Conservation (phyloP, 768 basidiomycete genomes). For the Mycena pura region DNA sequence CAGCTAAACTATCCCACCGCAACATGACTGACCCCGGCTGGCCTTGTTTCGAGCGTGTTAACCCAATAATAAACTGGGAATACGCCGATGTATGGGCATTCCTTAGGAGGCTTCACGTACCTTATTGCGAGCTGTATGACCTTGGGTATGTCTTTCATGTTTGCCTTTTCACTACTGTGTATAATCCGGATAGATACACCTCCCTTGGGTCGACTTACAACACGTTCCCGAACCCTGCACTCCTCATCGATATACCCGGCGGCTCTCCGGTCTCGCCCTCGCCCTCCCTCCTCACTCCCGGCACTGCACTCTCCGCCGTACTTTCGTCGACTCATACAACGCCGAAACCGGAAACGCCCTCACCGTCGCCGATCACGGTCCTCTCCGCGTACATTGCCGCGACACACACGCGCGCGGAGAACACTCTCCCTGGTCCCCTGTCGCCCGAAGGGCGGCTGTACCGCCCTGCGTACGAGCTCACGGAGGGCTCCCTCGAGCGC, state of each 20-base stretch:
- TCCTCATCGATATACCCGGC: constrained; percentile 47
- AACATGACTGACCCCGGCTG: constrained; percentile 89
- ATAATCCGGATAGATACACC: constrained; percentile 79
- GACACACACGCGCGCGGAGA: constrained; percentile 33
- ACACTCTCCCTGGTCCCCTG: constrained; percentile 8
- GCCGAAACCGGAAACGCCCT: constrained; percentile 16
- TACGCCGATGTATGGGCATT: constrained; percentile 92
- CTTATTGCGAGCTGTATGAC: constrained; percentile 91
- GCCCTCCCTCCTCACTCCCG: constrained; percentile 36
- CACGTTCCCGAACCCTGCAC: constrained; percentile 91
- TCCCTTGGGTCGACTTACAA: constrained; percentile 96
- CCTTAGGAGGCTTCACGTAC: constrained; percentile 73
- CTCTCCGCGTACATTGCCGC: constrained; percentile 27
- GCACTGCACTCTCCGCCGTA: constrained; percentile 36
- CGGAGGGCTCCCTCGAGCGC: constrained; percentile 76
- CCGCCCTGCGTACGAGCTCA: constrained; percentile 81
- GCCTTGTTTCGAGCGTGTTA: constrained; percentile 89
- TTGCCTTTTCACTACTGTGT: not conserved
- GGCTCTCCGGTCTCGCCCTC: constrained; percentile 23
- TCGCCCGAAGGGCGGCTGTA: constrained; percentile 48
- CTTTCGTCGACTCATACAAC: constrained; percentile 33
- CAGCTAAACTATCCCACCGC: constrained; percentile 74
- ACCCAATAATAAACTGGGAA: constrained; percentile 96
- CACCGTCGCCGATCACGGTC: constrained; percentile 24
- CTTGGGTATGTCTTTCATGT: constrained; percentile 67